Percentiles rank a stretch among this genome's conserved stretches.
Conservation (phyloP, 305 asterid genomes). For the Stenogyne calaminthoides region DNA sequence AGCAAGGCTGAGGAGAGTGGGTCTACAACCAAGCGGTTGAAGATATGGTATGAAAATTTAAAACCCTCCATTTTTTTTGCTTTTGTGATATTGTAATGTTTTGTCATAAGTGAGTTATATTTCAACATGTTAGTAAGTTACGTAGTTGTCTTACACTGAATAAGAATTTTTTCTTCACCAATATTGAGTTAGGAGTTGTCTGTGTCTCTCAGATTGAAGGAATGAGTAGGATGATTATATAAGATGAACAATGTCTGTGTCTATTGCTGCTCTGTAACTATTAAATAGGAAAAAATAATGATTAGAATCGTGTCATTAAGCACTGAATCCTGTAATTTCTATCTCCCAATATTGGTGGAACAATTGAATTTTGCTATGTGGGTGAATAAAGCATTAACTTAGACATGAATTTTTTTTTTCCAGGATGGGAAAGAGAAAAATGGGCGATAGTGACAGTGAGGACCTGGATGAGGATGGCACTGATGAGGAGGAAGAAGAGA, state of each 20-base stretch:
- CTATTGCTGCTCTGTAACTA: not conserved
- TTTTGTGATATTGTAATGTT: constrained; percentile 7
- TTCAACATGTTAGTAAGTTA: not conserved
- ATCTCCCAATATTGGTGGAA: not conserved
- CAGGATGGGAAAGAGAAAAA: constrained; percentile 86
- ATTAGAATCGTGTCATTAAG: not conserved
- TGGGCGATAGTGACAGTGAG: constrained; percentile 79
- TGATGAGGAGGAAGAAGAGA: constrained; percentile 42
- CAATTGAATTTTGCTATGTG: constrained; percentile 7
- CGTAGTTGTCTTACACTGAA: not conserved
- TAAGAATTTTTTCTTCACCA: not conserved
- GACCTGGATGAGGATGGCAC: constrained; percentile 55
- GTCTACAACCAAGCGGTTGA: constrained; percentile 59
- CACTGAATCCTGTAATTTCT: not conserved
- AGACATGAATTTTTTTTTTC: constrained; percentile 2
- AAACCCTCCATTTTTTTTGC: not conserved
- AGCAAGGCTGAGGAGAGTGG: constrained; percentile 33
- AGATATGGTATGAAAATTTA: constrained; percentile 65
- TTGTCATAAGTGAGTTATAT: not conserved
- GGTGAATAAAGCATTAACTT: constrained; percentile 3
- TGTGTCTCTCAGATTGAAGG: not conserved
- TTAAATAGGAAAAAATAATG: not conserved
- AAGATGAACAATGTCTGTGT: not conserved
- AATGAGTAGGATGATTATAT: not conserved
- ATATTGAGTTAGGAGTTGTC: not conserved